Conservation (phyloP, 1,284 basidiomycete genomes). For the Xerocomus nothofagi region DNA sequence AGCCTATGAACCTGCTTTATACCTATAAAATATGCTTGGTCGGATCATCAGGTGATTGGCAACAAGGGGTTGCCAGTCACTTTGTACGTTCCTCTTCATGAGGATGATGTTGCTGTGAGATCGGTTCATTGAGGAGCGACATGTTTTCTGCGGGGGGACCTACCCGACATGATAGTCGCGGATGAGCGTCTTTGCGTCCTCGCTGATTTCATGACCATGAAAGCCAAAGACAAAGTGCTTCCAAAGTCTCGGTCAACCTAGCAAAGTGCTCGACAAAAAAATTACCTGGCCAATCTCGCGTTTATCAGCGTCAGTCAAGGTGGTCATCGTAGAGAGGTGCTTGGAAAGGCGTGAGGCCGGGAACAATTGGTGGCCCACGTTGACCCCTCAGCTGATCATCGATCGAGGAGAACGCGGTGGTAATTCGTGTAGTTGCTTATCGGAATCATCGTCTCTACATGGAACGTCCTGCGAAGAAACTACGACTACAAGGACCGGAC, state of each 20-base stretch:
- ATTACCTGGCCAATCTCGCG: constrained; percentile 56
- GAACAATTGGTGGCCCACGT: constrained; percentile 9
- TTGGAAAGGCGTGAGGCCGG: background rate
- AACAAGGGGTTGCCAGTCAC: constrained; percentile 29
- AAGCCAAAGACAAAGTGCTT: constrained; percentile 74
- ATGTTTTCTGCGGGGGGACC: constrained; percentile 1
- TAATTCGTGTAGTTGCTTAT: background rate
- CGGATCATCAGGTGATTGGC: background rate
- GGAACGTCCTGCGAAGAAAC: constrained; percentile 28
- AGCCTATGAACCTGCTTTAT: constrained; percentile 50
- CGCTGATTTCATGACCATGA: constrained; percentile 52
- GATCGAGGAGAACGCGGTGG: background rate
- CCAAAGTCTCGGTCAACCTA: background rate
- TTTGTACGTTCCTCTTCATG: constrained; percentile 65
- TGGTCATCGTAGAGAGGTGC: constrained; percentile 14
- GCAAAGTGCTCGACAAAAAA: background rate
- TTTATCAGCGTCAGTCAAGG: constrained; percentile 41
- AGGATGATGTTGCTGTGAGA: constrained; percentile 57
- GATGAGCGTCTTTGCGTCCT: constrained; percentile 58
- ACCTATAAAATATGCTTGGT: constrained; percentile 36
- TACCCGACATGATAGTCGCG: constrained; percentile 61
- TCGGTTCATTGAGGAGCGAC: background rate
- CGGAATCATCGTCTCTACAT: constrained; percentile 8
- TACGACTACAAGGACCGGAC: constrained; percentile 32
- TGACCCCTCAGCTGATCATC: constrained; percentile 7